A percentile compares a stretch with the other conserved stretches of the same genome.
Conservation (phyloP, 2,329 filamentous ascomycete species). For the Colletotrichum musae region DNA sequence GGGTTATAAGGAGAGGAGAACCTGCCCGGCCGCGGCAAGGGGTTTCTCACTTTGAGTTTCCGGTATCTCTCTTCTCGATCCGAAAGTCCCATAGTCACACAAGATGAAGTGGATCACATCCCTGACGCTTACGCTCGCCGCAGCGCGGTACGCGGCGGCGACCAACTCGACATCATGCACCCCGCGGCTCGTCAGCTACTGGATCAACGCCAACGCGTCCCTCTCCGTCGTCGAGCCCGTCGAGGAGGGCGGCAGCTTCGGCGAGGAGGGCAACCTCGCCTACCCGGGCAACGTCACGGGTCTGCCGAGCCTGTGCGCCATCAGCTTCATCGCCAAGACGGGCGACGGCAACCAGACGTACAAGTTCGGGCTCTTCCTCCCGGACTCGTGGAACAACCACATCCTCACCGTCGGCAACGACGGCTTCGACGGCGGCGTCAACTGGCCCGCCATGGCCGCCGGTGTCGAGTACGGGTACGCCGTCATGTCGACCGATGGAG, state of each 20-base stretch:
- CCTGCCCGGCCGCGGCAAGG: too few relatives aligned
- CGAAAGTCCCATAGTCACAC: background rate
- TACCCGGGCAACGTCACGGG: slow-evolving; percentile 47
- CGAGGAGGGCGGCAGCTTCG: slow-evolving; percentile 42
- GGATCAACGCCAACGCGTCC: slow-evolving; percentile 31
- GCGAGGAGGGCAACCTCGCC: slow-evolving; percentile 44
- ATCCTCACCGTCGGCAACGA: slow-evolving; percentile 52
- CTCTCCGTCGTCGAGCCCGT: slow-evolving; percentile 41
- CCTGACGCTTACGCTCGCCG: slow-evolving; percentile 15
- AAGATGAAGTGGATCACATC: slow-evolving; percentile 33
- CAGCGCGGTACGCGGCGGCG: slow-evolving; percentile 17
- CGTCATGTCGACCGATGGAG: slow-evolving; percentile 59
- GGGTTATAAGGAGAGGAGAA: background rate
- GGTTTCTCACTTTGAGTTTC: background rate
- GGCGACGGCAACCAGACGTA: slow-evolving; percentile 43
- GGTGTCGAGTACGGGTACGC: slow-evolving; percentile 55
- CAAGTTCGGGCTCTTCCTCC: slow-evolving; percentile 52
- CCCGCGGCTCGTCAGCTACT: slow-evolving; percentile 31
- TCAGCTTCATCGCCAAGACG: slow-evolving; percentile 48
- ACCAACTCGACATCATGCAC: slow-evolving; percentile 30
- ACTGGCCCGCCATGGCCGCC: slow-evolving; percentile 51
- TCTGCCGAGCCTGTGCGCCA: slow-evolving; percentile 51
- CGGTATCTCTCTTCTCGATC: background rate
- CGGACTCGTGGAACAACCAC: slow-evolving; percentile 49
- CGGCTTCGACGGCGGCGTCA: slow-evolving; percentile 49